phyloP scores from a whole-genome alignment of 345 rosid species.

The Linum lewisii region DNA sequence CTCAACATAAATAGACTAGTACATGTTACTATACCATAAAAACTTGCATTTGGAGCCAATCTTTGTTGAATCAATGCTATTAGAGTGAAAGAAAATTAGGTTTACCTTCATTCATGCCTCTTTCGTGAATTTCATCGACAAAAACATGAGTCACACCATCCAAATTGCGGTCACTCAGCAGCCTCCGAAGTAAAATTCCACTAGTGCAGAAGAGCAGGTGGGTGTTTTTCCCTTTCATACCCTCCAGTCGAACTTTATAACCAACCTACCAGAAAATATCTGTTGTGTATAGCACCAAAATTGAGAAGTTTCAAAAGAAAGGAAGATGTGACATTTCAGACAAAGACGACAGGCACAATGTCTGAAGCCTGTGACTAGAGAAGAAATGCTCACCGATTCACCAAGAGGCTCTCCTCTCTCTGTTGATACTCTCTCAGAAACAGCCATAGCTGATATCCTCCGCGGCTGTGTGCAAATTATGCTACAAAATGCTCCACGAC shows the following conservation, averaged over 20 bases:
- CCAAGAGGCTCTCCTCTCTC: constrained; percentile 99
- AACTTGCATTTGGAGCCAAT: neutral
- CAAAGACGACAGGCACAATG: neutral
- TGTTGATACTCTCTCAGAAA: constrained; percentile 84
- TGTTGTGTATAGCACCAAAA: constrained; percentile 47
- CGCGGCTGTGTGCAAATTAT: constrained; percentile 97
- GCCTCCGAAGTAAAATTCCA: constrained; percentile 86
- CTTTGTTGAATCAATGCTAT: neutral
- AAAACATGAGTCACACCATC: constrained; percentile 91
- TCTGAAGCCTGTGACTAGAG: neutral
- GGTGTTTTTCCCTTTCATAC: constrained; percentile 89
- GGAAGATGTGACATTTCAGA: neutral
- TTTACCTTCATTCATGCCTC: constrained; percentile 99
- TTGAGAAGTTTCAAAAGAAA: constrained; percentile 14
- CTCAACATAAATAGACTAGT: neutral
- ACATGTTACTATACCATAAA: neutral
- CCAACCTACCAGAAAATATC: constrained; percentile 79
- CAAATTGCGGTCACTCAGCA: constrained; percentile 83
- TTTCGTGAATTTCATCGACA: constrained; percentile 97
- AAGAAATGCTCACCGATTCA: constrained; percentile 55
- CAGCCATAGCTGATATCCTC: constrained; percentile 97
- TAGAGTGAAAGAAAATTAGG: constrained; percentile 9
- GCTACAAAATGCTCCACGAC: constrained; percentile 97
- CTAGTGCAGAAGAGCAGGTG: constrained; percentile 93
- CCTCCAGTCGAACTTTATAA: constrained; percentile 95